Percentiles rank a stretch among this genome's conserved stretches.
Conservation (phyloP, 192 early-diverging fungal genomes). For the Nowakowskiella sp. region DNA sequence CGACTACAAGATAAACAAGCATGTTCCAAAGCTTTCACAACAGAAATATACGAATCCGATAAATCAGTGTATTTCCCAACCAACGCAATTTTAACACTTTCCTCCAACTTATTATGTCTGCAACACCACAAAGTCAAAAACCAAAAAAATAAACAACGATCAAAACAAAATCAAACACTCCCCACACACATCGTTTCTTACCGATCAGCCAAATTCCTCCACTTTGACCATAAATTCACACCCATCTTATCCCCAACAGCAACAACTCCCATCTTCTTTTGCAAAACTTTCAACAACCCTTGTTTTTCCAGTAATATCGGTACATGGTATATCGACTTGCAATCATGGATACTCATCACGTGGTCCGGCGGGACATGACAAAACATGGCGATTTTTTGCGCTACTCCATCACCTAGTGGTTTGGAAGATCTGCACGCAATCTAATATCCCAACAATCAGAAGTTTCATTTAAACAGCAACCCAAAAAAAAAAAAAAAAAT, state of each 20-base stretch:
- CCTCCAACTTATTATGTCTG: slow-evolving; percentile 69
- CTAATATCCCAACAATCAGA: slow-evolving; percentile 14
- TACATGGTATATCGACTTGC: slow-evolving; percentile 93
- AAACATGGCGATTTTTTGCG: slow-evolving; percentile 95
- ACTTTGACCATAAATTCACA: slow-evolving; percentile 66
- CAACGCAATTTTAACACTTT: slow-evolving; percentile 78
- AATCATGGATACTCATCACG: slow-evolving; percentile 94
- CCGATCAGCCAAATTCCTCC: slow-evolving; percentile 70
- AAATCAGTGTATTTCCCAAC: slow-evolving; percentile 97
- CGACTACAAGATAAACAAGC: slow-evolving; percentile 78
- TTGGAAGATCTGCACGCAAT: slow-evolving; percentile 90
- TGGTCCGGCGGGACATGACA: slow-evolving; percentile 92
- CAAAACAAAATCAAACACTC: not conserved
- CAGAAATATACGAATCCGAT: slow-evolving; percentile 95
- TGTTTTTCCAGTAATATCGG: slow-evolving; percentile 85
- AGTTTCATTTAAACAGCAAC: slow-evolving; percentile 1
- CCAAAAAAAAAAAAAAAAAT: not conserved
- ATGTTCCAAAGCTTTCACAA: slow-evolving; percentile 94
- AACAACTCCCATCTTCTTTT: slow-evolving; percentile 69
- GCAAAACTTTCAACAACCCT: slow-evolving; percentile 73
- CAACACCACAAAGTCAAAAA: slow-evolving; percentile 15
- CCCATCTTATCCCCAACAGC: slow-evolving; percentile 50
- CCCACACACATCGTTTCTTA: too few species aligned
- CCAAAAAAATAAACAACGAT: slow-evolving; percentile 1
- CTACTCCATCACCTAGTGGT: slow-evolving; percentile 75